phyloP scores from a whole-genome alignment of 805 yeast genomes.

The Kluyveromyces starmeri region DNA sequence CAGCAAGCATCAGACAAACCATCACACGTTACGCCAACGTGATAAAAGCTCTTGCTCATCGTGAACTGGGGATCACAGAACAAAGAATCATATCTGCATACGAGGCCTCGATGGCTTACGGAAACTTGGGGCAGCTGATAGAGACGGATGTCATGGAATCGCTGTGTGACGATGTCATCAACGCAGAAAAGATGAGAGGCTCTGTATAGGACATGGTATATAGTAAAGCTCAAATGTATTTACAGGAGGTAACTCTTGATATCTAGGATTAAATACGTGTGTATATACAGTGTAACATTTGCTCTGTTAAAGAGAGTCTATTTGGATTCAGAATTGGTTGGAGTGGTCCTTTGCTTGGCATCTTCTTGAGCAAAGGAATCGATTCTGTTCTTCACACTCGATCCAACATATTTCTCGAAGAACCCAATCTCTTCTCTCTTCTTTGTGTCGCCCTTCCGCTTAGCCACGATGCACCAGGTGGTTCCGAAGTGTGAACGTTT shows the following conservation, averaged over 20 bases:
- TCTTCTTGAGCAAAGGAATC: constrained; percentile 10
- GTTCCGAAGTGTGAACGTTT: constrained; percentile 84
- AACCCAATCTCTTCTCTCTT: constrained; percentile 38
- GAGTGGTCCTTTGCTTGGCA: too few species aligned
- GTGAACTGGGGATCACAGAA: constrained; percentile 83
- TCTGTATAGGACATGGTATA: constrained; percentile 11
- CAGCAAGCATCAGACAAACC: constrained; percentile 52
- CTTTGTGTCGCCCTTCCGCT: constrained; percentile 58
- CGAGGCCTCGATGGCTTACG: constrained; percentile 79
- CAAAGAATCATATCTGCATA: constrained; percentile 71
- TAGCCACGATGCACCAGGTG: constrained; percentile 77
- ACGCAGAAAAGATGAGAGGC: constrained; percentile 71
- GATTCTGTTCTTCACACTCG: constrained; percentile 27
- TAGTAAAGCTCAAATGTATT: too few species aligned
- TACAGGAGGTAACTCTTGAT: too few species aligned
- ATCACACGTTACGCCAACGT: constrained; percentile 83
- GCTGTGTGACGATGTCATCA: constrained; percentile 64
- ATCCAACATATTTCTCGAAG: constrained; percentile 40
- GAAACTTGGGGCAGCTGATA: constrained; percentile 59
- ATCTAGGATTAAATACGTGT: too few species aligned
- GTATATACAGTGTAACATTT: too few species aligned
- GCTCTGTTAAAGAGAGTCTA: too few species aligned
- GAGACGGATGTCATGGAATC: constrained; percentile 65
- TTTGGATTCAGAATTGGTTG: too few species aligned
- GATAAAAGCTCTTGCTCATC: constrained; percentile 67